These are phyloP conservation scores for Lepidium africanum DNA, from an alignment of 345 rosid species.

Conservation along the genomic window DNA sequence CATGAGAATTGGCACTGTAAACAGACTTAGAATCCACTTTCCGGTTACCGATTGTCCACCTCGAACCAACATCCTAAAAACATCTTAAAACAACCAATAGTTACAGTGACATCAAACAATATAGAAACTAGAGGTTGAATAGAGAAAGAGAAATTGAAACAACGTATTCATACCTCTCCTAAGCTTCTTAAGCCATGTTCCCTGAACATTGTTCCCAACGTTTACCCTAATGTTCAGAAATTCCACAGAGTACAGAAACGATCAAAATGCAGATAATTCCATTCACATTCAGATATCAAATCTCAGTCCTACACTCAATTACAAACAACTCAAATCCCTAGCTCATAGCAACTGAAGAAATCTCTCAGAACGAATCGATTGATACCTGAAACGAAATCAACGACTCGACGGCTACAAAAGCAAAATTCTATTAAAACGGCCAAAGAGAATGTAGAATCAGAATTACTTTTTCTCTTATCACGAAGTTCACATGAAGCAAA, in stretches of 20 bases:
- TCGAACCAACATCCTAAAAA: conserved; percentile 27
- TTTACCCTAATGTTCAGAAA: neutral
- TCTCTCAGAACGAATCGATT: neutral
- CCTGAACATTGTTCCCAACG: conserved; percentile 15
- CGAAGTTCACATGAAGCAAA: conserved; percentile 11
- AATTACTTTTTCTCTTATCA: neutral
- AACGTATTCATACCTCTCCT: conserved; percentile 16
- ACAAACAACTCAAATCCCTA: neutral
- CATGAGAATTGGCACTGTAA: conserved; percentile 23
- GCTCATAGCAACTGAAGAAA: neutral
- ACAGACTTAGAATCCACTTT: conserved; percentile 28
- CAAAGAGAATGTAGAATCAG: neutral
- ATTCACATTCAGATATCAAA: neutral
- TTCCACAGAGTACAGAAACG: neutral
- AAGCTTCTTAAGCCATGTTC: conserved; percentile 24
- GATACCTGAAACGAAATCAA: neutral
- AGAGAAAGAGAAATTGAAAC: neutral
- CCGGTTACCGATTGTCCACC: conserved; percentile 19
- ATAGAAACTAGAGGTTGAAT: neutral
- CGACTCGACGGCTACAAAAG: neutral
- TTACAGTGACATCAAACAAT: neutral
- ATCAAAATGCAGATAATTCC: neutral
- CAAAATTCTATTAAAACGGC: conserved; percentile 5
- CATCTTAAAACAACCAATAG: neutral
- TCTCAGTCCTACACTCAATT: neutral